Conservation (phyloP, 106 monocot genomes). For the Xerophyta viscosa region DNA sequence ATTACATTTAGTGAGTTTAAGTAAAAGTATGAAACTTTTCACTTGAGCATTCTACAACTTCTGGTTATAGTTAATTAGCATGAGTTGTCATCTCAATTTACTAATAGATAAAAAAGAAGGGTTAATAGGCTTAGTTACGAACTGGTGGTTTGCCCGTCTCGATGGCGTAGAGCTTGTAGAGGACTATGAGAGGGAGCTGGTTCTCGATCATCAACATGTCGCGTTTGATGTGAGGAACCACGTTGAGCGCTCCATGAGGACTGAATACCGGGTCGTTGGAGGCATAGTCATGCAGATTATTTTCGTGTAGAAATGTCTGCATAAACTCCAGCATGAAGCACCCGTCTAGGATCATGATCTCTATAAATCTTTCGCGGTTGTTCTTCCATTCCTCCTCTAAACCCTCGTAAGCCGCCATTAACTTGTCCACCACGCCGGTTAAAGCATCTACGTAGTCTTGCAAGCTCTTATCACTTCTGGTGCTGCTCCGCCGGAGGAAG, state of each 20-base stretch:
- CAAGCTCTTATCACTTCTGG: constrained; percentile 3
- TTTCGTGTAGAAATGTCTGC: constrained; percentile 5
- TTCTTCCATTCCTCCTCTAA: constrained; percentile 5
- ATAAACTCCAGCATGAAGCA: constrained; percentile 71
- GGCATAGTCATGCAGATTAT: constrained; percentile 36
- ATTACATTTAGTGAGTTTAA: too few species aligned
- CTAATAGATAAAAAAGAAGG: too few species aligned
- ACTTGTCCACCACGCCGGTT: constrained; percentile 6
- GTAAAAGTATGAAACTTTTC: too few species aligned
- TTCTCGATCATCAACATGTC: constrained; percentile 95
- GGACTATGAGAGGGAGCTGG: constrained; percentile 66
- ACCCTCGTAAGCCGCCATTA: constrained; percentile 14
- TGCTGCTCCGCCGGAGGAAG: constrained; percentile 6
- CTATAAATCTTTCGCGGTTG: constrained; percentile 14
- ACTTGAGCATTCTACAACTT: too few species aligned
- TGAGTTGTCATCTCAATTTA: too few species aligned
- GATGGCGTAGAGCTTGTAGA: constrained; percentile 42
- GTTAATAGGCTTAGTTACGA: too few species aligned
- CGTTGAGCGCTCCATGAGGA: constrained; percentile 61
- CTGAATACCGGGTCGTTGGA: constrained; percentile 84
- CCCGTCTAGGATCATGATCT: constrained; percentile 53
- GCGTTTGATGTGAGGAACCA: constrained; percentile 57
- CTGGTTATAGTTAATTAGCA: too few species aligned
- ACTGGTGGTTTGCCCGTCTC: constrained; percentile 27
- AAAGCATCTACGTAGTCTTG: constrained; percentile 4